A percentile compares a stretch with the other conserved stretches of the same genome.
Evolutionary conservation across 148 eudicot genomes (phyloP).

Genomic region (Rhododendron vialii): DNA sequence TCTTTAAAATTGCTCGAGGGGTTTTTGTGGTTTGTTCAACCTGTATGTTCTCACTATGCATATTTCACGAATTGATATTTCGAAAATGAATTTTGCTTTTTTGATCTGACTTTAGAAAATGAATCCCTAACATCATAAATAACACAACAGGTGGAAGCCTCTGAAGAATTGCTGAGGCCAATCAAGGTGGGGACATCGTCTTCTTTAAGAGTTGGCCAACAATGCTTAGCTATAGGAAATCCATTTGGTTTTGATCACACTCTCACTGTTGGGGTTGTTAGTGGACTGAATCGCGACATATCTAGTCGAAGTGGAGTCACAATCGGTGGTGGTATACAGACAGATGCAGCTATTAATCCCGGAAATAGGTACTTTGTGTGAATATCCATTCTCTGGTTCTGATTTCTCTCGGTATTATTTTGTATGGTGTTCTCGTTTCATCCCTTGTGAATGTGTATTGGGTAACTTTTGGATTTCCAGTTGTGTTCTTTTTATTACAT

Average conservation of each 20-base stretch:
- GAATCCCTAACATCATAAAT: background rate
- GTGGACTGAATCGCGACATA: slow-evolving; percentile 94
- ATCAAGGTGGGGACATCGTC: slow-evolving; percentile 79
- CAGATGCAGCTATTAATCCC: slow-evolving; percentile 99
- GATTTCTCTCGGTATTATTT: background rate
- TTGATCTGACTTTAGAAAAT: background rate
- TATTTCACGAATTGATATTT: background rate
- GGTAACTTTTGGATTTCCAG: background rate
- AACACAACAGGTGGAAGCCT: slow-evolving; percentile 67
- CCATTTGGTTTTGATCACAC: slow-evolving; percentile 99
- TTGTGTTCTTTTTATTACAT: background rate
- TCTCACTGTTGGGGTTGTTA: slow-evolving; percentile 92
- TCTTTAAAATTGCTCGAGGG: background rate
- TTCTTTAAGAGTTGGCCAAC: slow-evolving; percentile 88
- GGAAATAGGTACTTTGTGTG: slow-evolving; percentile 70
- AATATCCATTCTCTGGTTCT: background rate
- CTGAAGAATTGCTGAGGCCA: slow-evolving; percentile 74
- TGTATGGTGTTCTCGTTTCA: background rate
- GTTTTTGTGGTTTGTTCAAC: background rate
- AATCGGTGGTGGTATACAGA: slow-evolving; percentile 96
- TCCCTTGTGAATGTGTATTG: background rate
- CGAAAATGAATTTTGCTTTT: background rate
- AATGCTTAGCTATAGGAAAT: slow-evolving; percentile 96
- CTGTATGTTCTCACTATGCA: background rate
- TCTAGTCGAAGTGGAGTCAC: slow-evolving; percentile 95